Percentiles rank a stretch among this genome's conserved stretches.
Evolutionary conservation across 192 early-diverging fungal genomes (phyloP).

Genomic region (Coemansia sp.): DNA sequence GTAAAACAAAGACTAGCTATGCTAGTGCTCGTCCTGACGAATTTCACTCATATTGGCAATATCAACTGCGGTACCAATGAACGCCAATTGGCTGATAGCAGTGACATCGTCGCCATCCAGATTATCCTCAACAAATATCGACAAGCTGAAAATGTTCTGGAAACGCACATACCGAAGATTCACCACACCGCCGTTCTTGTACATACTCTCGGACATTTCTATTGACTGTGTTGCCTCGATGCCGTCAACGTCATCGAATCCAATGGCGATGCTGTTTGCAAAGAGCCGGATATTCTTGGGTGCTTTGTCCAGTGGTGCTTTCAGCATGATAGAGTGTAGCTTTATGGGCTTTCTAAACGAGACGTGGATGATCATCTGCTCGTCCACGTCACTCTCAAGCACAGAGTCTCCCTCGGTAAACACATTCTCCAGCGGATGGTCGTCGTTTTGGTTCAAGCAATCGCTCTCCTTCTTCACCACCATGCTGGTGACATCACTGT

Average conservation of each 20-base stretch:
- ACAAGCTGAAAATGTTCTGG: slow-evolving; percentile 80
- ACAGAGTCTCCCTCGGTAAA: slow-evolving; percentile 69
- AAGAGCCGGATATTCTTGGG: slow-evolving; percentile 87
- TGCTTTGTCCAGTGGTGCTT: slow-evolving; percentile 63
- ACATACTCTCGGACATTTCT: slow-evolving; percentile 67
- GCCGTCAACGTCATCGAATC: slow-evolving; percentile 85
- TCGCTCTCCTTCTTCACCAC: slow-evolving; percentile 73
- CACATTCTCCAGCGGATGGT: slow-evolving; percentile 72
- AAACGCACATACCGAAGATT: slow-evolving; percentile 90
- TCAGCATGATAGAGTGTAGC: slow-evolving; percentile 60
- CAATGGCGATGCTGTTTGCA: slow-evolving; percentile 76
- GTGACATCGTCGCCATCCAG: slow-evolving; percentile 81
- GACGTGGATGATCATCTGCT: slow-evolving; percentile 86
- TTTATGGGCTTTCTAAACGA: slow-evolving; percentile 83
- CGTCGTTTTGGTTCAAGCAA: slow-evolving; percentile 83
- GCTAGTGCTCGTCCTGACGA: slow-evolving; percentile 27
- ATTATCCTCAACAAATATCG: slow-evolving; percentile 88
- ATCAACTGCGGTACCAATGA: slow-evolving; percentile 73
- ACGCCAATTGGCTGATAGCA: slow-evolving; percentile 71
- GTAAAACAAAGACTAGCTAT: background rate
- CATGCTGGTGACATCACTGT: slow-evolving; percentile 63
- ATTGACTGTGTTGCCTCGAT: slow-evolving; percentile 76
- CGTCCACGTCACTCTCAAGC: slow-evolving; percentile 92
- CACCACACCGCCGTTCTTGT: slow-evolving; percentile 67
- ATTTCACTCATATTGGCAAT: slow-evolving; percentile 60